Percentiles rank a stretch among this genome's conserved stretches.
phyloP scores from a whole-genome alignment of 306 rosid species.

The Lablab purpureus region DNA sequence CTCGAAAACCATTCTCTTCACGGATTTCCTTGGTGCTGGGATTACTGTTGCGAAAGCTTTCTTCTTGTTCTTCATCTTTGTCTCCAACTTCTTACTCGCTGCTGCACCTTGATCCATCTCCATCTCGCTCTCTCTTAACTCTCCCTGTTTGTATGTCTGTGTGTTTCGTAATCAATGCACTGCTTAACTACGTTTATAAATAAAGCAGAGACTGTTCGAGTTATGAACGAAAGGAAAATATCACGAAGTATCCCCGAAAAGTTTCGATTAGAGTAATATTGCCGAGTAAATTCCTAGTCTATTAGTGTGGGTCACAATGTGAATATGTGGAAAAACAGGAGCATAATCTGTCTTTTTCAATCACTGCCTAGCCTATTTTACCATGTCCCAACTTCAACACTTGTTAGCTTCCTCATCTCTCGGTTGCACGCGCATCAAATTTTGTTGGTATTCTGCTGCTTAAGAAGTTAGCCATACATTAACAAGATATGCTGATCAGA shows the following conservation, averaged over 20 bases:
- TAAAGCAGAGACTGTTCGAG: not conserved
- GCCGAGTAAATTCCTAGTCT: not conserved
- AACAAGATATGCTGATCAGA: not conserved
- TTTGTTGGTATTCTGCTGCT: not conserved
- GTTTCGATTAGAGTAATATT: not conserved
- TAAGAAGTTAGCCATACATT: not conserved
- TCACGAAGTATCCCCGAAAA: not conserved
- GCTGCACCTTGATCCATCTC: not conserved
- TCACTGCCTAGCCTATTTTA: no score
- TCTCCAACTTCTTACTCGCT: not conserved
- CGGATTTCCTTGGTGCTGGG: constrained; percentile 53
- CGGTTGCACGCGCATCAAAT: not conserved
- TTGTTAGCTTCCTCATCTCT: not conserved
- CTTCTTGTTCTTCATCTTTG: not conserved
- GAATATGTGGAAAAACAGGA: not conserved
- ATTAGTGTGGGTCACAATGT: not conserved
- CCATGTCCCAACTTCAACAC: no score
- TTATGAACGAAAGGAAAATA: not conserved
- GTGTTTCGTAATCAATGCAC: not conserved
- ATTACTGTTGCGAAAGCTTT: constrained; percentile 42
- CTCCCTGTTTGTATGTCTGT: not conserved
- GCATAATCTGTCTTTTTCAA: not conserved
- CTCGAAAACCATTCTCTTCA: constrained; percentile 49
- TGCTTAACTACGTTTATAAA: not conserved
- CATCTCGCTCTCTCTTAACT: not conserved